Conservation (phyloP, 306 rosid species). For the Trifolium dubium region DNA sequence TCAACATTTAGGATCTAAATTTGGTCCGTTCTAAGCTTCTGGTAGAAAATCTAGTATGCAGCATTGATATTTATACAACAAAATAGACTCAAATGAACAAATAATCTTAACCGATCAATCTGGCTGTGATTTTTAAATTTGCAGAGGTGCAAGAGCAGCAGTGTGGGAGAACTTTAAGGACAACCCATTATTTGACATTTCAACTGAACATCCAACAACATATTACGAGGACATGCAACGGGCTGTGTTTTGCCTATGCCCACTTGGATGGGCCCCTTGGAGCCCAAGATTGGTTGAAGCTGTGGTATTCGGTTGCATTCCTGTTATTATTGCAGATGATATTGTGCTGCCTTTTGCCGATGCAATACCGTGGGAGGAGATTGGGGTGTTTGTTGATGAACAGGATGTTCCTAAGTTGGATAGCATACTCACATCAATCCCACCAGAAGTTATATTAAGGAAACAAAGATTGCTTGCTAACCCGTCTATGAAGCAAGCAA, state of each 20-base stretch:
- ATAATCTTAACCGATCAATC: conserved; percentile 31
- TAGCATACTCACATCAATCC: conserved; percentile 85
- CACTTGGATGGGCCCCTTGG: conserved; percentile 99
- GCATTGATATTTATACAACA: background rate
- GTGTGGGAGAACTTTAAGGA: conserved; percentile 99
- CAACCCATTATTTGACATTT: conserved; percentile 95
- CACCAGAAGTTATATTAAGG: conserved; percentile 79
- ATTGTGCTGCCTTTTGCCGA: conserved; percentile 97
- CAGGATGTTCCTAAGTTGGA: conserved; percentile 87
- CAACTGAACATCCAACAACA: conserved; percentile 92
- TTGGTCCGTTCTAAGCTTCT: conserved; percentile 13
- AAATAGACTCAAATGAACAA: background rate
- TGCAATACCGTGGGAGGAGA: conserved; percentile 99
- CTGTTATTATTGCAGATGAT: conserved; percentile 94
- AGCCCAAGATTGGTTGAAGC: conserved; percentile 98
- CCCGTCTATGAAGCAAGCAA: conserved; percentile 98
- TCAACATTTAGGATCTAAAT: background rate
- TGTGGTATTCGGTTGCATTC: conserved; percentile 96
- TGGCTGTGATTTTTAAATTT: conserved; percentile 34
- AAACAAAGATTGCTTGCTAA: conserved; percentile 95
- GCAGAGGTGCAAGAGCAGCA: conserved; percentile 93
- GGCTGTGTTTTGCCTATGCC: conserved; percentile 92
- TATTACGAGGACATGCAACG: conserved; percentile 99
- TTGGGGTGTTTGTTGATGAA: conserved; percentile 87
- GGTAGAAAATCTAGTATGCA: background rate